Base-by-base conservation (phyloP, 805 yeast genomes). In the Ogataea saltuana region DNA sequence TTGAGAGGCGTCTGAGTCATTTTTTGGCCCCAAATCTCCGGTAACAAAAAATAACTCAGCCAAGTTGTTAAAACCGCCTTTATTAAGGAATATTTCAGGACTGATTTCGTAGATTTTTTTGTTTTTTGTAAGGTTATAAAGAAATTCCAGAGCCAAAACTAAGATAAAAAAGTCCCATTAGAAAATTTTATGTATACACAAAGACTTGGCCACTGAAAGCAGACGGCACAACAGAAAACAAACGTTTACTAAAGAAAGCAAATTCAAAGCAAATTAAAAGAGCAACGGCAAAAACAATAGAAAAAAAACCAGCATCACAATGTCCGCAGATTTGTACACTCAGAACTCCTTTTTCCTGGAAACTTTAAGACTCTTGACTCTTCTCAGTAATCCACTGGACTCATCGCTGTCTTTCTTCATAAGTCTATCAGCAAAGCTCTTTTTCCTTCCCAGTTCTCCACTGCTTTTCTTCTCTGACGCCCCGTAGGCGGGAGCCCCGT, bases 321-420 rank as follows among this genome's bases (percentile, higher is more conserved):
- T 15, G 13, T 5, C 11, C 15, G 13, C 13, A 10, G 5, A 4
- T 13, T 20, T 26, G 23, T 16, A 13, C 17, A 34, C 17, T 34
- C 38, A 34, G 16, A 16, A 34, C 8, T 34, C 38, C 10, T 25
- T 34, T 22, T 58, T 69, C 55, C 74, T 65, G 7, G 86, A 80
- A 31, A 88, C 96, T 65, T 87, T 87, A 68, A 90, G 75, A 70
- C 95, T 87, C 67, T 85, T 88, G 33, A 90, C 97, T 61, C 97
- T 82, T 59, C 84, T 81, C 58, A 90, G 69, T 49, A 90, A 72
- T 4, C 87, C 82, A 42, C 74, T 77, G 5, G 51, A 31, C 7
- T 58, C 57, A 17, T 56, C 60, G 32, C 25, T 39, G 18, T 46
- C 51, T 35, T 48, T 51, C 36, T 51, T 58, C 42, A 64, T 73